Base-by-base conservation (phyloP, 306 rosid species). In the Cucurbita maxima region DNA sequence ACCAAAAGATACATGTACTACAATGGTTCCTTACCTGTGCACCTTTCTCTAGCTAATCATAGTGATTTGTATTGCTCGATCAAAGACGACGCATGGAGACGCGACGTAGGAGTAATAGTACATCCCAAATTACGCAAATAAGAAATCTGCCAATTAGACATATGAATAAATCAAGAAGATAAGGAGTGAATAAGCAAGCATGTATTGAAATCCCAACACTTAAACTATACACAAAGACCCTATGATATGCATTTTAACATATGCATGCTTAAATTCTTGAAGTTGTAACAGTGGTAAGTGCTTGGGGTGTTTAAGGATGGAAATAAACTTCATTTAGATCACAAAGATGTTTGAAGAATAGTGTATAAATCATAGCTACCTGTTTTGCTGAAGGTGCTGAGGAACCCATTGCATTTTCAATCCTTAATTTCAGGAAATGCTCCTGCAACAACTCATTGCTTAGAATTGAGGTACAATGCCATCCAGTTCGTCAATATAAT, bases 31-130 rank as follows among this genome's bases (percentile, higher is more conserved):
- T 62, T 44, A 45, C 73, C 73, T 68, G 56, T 20, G 13, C 7
- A 13, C 20, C 22, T 22, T 19, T 66, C 20, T 8, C 38, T 19
- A 9, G 10, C 3, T 61, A 45, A 61, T 83, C 83, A 93, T 63
- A 94, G 76, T 54, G 94, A 88, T 77, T 94, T 90, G 86, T 90
- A 94, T 72, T 90, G 97, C 85, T 89, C 98, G 58, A 94, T 94
- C 79, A 94, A 85, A 71, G 71, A 87, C 76, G 98, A 94, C 8
- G 98, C 98, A 55, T 90, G 97, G 72, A 94, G 97, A 20, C 95
- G 92, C 0, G 98, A 88, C 0, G 96, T 84, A 22, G 98, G 98
- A 72, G 77, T 77, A 57, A 70, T 59, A 1, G 98, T 94, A 83
- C 98, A 94, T 22, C 98, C 98, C 81, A 94, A 75, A 78, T 74